Evolutionary conservation across 805 yeast genomes (phyloP).

Genomic region (Candida rishiriensis): DNA sequence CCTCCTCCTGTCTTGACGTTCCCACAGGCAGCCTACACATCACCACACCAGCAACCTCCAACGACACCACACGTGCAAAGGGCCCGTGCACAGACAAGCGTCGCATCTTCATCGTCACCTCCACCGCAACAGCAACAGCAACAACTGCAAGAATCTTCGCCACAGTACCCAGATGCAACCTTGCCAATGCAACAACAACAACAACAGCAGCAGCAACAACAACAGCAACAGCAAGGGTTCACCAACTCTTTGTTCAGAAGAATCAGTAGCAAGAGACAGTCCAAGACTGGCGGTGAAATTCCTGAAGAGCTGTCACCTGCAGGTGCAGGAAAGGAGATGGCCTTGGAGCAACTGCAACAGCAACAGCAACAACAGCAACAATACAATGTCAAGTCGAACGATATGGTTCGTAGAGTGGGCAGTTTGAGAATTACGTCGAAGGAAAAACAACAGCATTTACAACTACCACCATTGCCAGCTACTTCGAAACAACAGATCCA

Average conservation of each 20-base stretch:
- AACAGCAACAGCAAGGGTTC: slow-evolving; percentile 16
- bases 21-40: slow-evolving; percentile 41
- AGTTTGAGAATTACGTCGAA: slow-evolving; percentile 58
- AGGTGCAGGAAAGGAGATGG: slow-evolving; percentile 10
- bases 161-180: slow-evolving; percentile 1
- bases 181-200: slow-evolving; percentile 14
- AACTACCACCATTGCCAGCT: slow-evolving; percentile 27
- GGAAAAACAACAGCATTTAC: slow-evolving; percentile 37
- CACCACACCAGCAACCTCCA: slow-evolving; percentile 26
- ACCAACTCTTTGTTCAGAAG: slow-evolving; percentile 29
- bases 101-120: slow-evolving; percentile 3
- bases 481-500: slow-evolving; percentile 26
- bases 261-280: slow-evolving; percentile 27
- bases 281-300: slow-evolving; percentile 10
- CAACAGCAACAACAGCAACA: background rate
- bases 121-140: slow-evolving; percentile 17
- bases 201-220: slow-evolving; percentile 7
- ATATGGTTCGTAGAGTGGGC: slow-evolving; percentile 52
- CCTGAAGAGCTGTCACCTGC: slow-evolving; percentile 18
- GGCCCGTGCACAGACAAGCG: slow-evolving; percentile 9
- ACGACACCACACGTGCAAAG: slow-evolving; percentile 20
- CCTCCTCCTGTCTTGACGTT: slow-evolving; percentile 27
- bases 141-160: slow-evolving; percentile 8
- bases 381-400: slow-evolving; percentile 12
- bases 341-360: background rate